Evolutionary conservation across 2,329 filamentous ascomycete species (phyloP), one percentile per base, ranked within the genome.

Genomic region (Fusarium nygamai): DNA sequence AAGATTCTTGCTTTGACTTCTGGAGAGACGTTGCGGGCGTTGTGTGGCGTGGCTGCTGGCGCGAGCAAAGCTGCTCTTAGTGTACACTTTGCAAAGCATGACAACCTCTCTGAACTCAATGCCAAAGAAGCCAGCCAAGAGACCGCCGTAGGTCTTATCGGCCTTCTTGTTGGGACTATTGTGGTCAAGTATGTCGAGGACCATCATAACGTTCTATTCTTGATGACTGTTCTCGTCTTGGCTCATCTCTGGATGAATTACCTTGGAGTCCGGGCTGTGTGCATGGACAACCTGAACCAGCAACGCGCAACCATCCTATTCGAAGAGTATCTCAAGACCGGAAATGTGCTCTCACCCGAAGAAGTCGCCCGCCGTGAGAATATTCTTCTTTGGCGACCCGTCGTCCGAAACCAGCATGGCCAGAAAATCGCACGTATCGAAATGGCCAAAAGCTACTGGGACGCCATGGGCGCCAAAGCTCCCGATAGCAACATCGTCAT

Each of bases 91-190:
- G 95, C 96, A 14, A 90, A 88, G 75, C 91, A 91, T 80, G 94
- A 94, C 43, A 98, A 98, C 81, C 84, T 98, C 50, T 96, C 94
- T 4, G 96, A 98, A 82, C 87, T 99, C 64, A 98, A 98, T 83
- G 95, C 96, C 64, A 92, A 98, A 88, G 96, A 98, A 81, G 95
- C 95, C 19, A 97, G 94, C 74, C 96, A 98, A 84, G 96, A 98
- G 83, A 98, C 96, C 0, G 91, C 98, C 27, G 94, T 99, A 64
- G 96, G 94, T 5, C 86, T 98, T 33, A 71, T 98, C 39, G 96
- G 96, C 5, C 95, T 98, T 89, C 87, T 98, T 59, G 90, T 89
- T 20, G 96, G 96, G 2, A 96, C 92, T 54, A 69, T 97, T 5
- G 91, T 98, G 20, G 93, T 98, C 24, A 92, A 93, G 39, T 86